Evolutionary conservation across 73 alveolate genomes (phyloP), one percentile per base, ranked within the genome.

Genomic region (Durusdinium trenchii): DNA sequence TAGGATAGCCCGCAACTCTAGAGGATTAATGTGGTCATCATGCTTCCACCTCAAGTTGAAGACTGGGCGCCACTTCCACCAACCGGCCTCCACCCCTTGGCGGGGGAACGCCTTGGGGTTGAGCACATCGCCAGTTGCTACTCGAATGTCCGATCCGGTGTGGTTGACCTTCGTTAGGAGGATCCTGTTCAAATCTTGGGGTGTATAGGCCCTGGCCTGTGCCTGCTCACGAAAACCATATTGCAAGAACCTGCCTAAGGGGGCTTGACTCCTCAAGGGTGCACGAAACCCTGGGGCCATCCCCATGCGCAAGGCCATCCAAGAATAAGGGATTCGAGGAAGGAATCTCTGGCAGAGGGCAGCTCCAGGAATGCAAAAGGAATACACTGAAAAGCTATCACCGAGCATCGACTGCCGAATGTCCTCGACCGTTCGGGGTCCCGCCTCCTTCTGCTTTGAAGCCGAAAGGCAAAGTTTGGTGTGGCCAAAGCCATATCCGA

Each of bases 81-180:
- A 89, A 28, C 30, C 36, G 0, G 83, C 45, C 28, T 30, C 23
- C 2, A 67, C 82, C 32, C 73, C 32, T 16, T 89, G 81, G 3
- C 95, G 40, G 12, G 64, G 61, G 32, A 16, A 54, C 2, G 81
- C 83, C 35, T 60, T 86, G 4, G 86, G 71, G 26, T 61, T 64
- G 18, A 89, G 3, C 6, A 89, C 26, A 1, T 9, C 38, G 1
- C 96, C 86, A 30, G 96, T 43, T 2, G 83, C 36, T 10, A 89
- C 32, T 18, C 86, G 96, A 1, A 89, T 60, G 30, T 89, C 96
- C 9, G 86, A 89, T 1, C 96, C 96, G 35, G 96, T 89, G 51
- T 64, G 96, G 28, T 89, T 89, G 3, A 50, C 85, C 10, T 71
- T 50, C 23, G 54, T 35, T 52, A 73, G 42, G 18, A 89, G 30